Evolutionary conservation across 768 basidiomycete species (phyloP), one percentile per base, ranked within the genome.

Genomic region (Agaricus blazei): DNA sequence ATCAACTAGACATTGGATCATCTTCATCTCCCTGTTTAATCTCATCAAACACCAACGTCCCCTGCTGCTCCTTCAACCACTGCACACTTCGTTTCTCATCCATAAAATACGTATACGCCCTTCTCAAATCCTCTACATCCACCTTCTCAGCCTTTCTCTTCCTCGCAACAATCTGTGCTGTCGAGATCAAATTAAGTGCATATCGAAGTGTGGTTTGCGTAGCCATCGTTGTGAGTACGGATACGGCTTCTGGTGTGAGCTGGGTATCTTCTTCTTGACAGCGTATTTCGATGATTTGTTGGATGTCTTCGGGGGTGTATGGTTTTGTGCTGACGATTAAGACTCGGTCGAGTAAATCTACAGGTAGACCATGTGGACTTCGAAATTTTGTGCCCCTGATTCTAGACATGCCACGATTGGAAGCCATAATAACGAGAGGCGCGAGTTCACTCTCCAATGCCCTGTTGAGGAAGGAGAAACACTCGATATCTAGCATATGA

Each of bases 401-500:
- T 50, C 90, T 81, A 4, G 94, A 84, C 82, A 93, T 93, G 4
- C 96, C 96, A 14, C 96, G 81, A 68, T 99, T 99, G 45, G 91
- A 93, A 1, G 96, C 96, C 96, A 99, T 98, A 64, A 99, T 93
- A 37, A 99, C 96, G 51, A 98, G 75, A 1, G 96, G 96, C 1
- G 96, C 87, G 1, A 98, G 78, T 59, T 96, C 95, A 58, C 87
- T 86, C 68, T 99, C 96, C 47, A 99, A 77, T 2, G 96, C 96
- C 34, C 96, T 85, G 68, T 99, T 99, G 57, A 99, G 77, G 80
- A 95, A 99, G 6, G 95, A 97, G 77, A 98, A 98, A 67, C 96
- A 98, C 68, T 98, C 96, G 59, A 99, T 98, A 69, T 99, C 96
- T 61, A 99, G 85, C 96, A 99, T 99, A 77, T 98, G 96, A 11